Conservation (phyloP, 2,329 filamentous ascomycete species). For the Colletotrichum siamense region DNA sequence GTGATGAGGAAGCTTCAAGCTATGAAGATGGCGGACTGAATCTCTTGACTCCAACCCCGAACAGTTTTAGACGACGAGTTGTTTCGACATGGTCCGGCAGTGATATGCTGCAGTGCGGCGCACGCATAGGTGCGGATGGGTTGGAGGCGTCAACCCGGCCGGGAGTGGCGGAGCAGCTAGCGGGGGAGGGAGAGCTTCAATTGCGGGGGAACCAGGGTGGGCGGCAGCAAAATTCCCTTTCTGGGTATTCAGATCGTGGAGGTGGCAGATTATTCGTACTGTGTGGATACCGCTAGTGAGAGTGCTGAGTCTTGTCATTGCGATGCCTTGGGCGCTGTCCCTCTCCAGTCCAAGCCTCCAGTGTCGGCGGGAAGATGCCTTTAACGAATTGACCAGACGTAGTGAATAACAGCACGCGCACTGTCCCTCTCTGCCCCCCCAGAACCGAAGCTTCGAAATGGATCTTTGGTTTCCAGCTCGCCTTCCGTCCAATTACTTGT, state of each 20-base stretch:
- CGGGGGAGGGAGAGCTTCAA: neutral
- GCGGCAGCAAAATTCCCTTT: slow-evolving; percentile 18
- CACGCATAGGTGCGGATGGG: neutral
- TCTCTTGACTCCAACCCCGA: neutral
- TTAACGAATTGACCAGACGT: neutral
- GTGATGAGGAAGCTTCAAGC: neutral
- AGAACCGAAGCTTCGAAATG: neutral
- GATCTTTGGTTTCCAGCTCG: neutral
- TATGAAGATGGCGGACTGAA: neutral
- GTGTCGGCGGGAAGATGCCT: neutral
- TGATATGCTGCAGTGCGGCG: neutral
- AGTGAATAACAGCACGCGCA: neutral
- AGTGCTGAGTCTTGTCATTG: neutral
- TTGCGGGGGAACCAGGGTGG: slow-evolving; percentile 12
- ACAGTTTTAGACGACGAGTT: neutral
- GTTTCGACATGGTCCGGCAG: neutral
- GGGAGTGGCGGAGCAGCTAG: neutral
- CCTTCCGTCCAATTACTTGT: neutral
- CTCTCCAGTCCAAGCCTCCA: neutral
- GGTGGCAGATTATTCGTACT: neutral
- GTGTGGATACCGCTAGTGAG: neutral
- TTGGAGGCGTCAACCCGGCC: neutral
- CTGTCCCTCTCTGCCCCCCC: no score
- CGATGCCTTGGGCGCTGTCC: neutral
- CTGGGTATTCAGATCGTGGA: slow-evolving; percentile 23